phyloP scores from a whole-genome alignment of 2,329 filamentous ascomycete genomes.

The Fusarium foetens region DNA sequence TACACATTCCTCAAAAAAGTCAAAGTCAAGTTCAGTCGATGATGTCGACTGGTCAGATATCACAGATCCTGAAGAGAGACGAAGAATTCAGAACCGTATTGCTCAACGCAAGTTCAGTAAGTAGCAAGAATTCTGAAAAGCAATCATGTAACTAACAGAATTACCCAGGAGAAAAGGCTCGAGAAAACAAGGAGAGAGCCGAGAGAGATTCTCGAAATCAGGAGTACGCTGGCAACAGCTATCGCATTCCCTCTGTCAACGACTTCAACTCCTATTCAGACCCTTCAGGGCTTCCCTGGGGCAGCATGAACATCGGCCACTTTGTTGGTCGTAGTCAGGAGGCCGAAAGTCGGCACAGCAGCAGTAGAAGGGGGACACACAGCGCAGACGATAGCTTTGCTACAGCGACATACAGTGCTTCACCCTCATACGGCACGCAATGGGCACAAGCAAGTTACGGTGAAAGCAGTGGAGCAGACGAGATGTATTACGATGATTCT shows the following conservation, averaged over 20 bases:
- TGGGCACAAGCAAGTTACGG: slow-evolving; percentile 48
- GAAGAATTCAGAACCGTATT: slow-evolving; percentile 80
- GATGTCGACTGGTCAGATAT: slow-evolving; percentile 75
- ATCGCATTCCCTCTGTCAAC: slow-evolving; percentile 67
- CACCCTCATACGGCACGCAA: slow-evolving; percentile 37
- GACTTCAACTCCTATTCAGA: slow-evolving; percentile 63
- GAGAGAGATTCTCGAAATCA: slow-evolving; percentile 73
- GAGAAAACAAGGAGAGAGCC: slow-evolving; percentile 72
- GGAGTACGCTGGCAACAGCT: slow-evolving; percentile 71
- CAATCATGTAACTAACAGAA: not conserved
- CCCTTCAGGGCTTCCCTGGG: slow-evolving; percentile 77
- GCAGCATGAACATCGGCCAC: slow-evolving; percentile 70
- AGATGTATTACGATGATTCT: slow-evolving; percentile 48
- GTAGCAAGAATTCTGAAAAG: slow-evolving; percentile 40
- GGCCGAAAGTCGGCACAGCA: slow-evolving; percentile 56
- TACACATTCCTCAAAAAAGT: slow-evolving; percentile 50
- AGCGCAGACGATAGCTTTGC: slow-evolving; percentile 49
- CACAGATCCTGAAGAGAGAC: slow-evolving; percentile 74
- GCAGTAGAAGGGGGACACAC: slow-evolving; percentile 53
- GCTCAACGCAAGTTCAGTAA: slow-evolving; percentile 81
- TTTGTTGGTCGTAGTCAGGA: slow-evolving; percentile 63
- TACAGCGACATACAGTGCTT: slow-evolving; percentile 43
- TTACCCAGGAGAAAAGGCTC: slow-evolving; percentile 72
- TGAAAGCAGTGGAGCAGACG: slow-evolving; percentile 48
- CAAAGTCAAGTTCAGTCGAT: slow-evolving; percentile 56